Conservation (phyloP, 2,329 filamentous ascomycete genomes). For the Ascomycota sp. region DNA sequence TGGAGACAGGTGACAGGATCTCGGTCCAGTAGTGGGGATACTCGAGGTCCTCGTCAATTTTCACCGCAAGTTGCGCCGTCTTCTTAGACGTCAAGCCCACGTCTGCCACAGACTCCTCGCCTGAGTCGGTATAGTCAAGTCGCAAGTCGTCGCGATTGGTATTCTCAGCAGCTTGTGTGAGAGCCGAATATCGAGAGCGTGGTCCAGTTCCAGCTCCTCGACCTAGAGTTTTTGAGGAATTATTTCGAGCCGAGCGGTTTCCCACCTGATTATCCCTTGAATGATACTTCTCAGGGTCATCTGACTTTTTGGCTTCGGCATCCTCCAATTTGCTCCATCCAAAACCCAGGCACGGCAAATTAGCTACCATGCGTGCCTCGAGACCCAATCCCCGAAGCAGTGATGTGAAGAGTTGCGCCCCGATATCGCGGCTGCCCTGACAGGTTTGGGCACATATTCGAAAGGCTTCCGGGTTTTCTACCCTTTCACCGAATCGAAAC, state of each 20-base stretch:
- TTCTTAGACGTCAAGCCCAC: slow-evolving; percentile 21
- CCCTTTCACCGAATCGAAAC: slow-evolving; percentile 51
- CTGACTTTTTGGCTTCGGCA: slow-evolving; percentile 29
- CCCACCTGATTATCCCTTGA: slow-evolving; percentile 3
- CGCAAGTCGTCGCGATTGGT: slow-evolving; percentile 27
- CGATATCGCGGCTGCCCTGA: slow-evolving; percentile 66
- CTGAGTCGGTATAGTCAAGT: slow-evolving; percentile 22
- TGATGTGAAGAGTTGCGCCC: slow-evolving; percentile 74
- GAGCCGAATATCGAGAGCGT: slow-evolving; percentile 2
- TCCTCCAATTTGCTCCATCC: slow-evolving; percentile 79
- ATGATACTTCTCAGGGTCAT: background rate
- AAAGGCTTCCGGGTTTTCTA: slow-evolving; percentile 45
- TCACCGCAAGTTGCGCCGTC: slow-evolving; percentile 15
- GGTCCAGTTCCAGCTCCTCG: slow-evolving; percentile 2
- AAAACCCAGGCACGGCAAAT: slow-evolving; percentile 67
- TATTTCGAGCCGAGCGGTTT: slow-evolving; percentile 1
- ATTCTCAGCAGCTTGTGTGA: slow-evolving; percentile 5
- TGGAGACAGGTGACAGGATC: slow-evolving; percentile 58
- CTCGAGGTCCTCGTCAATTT: slow-evolving; percentile 53
- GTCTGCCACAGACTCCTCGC: slow-evolving; percentile 37
- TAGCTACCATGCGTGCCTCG: slow-evolving; percentile 65
- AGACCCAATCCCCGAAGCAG: slow-evolving; percentile 59
- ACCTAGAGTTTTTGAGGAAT: too few relatives aligned
- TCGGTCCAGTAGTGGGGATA: slow-evolving; percentile 91
- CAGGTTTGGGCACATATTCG: slow-evolving; percentile 44